Conservation (phyloP, 352 stramenopile genomes). For the Discostella stelligera region DNA sequence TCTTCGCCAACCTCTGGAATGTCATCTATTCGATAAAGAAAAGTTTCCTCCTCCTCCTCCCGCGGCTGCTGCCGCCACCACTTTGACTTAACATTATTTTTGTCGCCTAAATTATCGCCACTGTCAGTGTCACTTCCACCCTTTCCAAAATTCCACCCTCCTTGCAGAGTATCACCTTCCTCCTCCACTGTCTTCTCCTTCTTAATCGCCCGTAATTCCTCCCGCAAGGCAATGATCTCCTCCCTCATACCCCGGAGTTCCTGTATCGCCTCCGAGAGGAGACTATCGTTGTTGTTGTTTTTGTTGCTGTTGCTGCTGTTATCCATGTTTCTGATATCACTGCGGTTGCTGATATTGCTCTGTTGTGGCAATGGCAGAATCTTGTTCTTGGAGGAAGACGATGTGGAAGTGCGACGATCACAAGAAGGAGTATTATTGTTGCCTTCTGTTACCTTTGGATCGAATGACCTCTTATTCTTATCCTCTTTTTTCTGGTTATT, state of each 20-base stretch:
- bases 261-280: conserved; percentile 44
- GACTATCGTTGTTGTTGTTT: neutral
- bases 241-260: conserved; percentile 61
- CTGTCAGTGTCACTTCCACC: neutral
- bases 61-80: neutral
- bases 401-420: neutral
- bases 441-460: too few species aligned
- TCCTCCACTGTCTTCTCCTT: conserved; percentile 10
- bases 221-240: conserved; percentile 55
- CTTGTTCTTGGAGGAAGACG: neutral
- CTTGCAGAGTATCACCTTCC: neutral
- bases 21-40: neutral
- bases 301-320: too few species aligned
- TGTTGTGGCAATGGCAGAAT: neutral
- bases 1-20: neutral
- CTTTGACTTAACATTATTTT: neutral
- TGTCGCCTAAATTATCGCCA: neutral
- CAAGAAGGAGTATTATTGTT: too few species aligned
- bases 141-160: conserved; percentile 12
- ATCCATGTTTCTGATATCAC: neutral
- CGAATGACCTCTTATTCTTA: too few species aligned
- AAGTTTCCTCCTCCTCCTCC: neutral
- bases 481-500: too few species aligned
- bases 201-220: conserved; percentile 56
- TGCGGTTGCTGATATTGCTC: neutral